These are phyloP conservation scores for Benincasa hispida DNA, from an alignment of 306 rosid genomes.

Conservation along the genomic window DNA sequence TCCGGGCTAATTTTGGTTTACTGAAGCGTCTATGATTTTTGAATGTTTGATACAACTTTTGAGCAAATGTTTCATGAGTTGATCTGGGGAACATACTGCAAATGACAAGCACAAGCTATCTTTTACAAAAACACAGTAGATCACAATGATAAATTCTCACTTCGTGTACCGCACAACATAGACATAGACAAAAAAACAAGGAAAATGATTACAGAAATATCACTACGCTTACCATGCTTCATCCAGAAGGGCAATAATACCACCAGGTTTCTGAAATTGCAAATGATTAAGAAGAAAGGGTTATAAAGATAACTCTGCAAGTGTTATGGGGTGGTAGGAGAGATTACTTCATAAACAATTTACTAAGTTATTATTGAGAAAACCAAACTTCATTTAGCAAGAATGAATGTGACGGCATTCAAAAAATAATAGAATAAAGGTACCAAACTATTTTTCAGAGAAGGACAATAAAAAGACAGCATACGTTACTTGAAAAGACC, in stretches of 20 bases:
- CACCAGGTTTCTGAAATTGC: slow-evolving; percentile 93
- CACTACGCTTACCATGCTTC: slow-evolving; percentile 82
- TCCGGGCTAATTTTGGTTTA: slow-evolving; percentile 86
- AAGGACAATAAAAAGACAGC: not conserved
- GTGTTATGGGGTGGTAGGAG: not conserved
- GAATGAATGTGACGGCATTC: not conserved
- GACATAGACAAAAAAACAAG: not conserved
- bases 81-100: slow-evolving; percentile 99
- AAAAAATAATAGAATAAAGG: not conserved
- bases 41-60: slow-evolving; percentile 91
- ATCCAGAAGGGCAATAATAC: slow-evolving; percentile 94
- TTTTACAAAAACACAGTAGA: not conserved
- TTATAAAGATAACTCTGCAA: not conserved
- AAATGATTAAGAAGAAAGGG: not conserved
- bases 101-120: slow-evolving; percentile 13
- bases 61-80: slow-evolving; percentile 95
- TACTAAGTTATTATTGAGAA: not conserved
- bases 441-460: not conserved
- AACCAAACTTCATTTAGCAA: not conserved
- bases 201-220: not conserved
- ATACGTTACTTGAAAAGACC: not conserved
- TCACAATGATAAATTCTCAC: not conserved
- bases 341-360: not conserved
- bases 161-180: not conserved
- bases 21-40: slow-evolving; percentile 80